Evolutionary conservation across 495 filamentous ascomycete species (phyloP).

Genomic region (Bacidia gigantensis): DNA sequence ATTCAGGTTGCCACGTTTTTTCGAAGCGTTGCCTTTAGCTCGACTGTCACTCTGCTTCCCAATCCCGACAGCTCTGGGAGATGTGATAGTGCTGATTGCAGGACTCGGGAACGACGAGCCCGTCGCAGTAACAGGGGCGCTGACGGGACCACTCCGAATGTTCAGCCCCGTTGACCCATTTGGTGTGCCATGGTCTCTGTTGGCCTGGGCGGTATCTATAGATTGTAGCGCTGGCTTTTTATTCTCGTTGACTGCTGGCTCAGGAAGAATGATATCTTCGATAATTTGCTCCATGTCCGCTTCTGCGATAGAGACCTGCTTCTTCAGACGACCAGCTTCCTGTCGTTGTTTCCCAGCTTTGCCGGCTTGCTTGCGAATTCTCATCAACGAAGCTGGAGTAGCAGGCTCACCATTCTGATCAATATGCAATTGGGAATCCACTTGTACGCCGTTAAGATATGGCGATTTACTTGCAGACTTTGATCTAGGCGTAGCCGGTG

Average conservation of each 20-base stretch:
- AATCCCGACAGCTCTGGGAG: constrained; percentile 13
- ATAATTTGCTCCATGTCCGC: constrained; percentile 41
- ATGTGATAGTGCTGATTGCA: constrained; percentile 27
- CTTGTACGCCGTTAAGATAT: constrained; percentile 31
- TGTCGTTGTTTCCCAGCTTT: constrained; percentile 14
- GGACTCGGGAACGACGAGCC: constrained; percentile 39
- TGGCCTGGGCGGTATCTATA: constrained; percentile 15
- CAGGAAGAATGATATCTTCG: constrained; percentile 53
- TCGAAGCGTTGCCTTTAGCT: constrained; percentile 22
- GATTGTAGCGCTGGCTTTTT: constrained; percentile 19
- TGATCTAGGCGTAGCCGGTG: constrained; percentile 45
- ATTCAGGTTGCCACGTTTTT: constrained; percentile 63
- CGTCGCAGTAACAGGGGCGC: constrained; percentile 26
- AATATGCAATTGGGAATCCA: constrained; percentile 14
- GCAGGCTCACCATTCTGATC: constrained; percentile 38
- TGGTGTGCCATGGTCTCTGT: constrained; percentile 14
- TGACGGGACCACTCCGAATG: constrained; percentile 18
- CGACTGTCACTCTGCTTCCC: constrained; percentile 21
- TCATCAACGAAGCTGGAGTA: constrained; percentile 80
- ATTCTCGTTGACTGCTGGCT: constrained; percentile 37
- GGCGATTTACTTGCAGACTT: constrained; percentile 39
- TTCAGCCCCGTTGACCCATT: constrained; percentile 12
- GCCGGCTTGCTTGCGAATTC: constrained; percentile 34
- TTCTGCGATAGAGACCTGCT: constrained; percentile 22
- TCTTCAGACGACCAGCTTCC: constrained; percentile 28